Evolutionary conservation across 2,329 filamentous ascomycete genomes (phyloP), one percentile per base, ranked within the genome.

Genomic region (Knufia petricola): DNA sequence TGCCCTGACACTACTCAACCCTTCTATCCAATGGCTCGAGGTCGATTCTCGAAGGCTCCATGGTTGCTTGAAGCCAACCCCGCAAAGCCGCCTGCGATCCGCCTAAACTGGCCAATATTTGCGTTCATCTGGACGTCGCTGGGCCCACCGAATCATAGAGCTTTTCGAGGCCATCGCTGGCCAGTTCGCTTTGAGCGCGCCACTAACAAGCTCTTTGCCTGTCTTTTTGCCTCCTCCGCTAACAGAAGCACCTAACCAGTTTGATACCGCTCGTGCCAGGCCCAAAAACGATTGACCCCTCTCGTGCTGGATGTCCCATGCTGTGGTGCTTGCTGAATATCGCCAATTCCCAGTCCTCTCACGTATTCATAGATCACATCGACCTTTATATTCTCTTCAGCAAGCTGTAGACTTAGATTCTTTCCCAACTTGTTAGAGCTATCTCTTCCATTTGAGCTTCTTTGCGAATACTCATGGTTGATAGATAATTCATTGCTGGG

Each of bases 171-270:
- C 8, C 34, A 47, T 30, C 44, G 19, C 36, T 30, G 34, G 39
- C 21, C 44, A 38, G 44, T 47, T 47, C 44, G 23, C 39, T 47
- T 47, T 38, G 19, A 47, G 32, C 26, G 30, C 41, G 44, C 44
- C 44, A 17, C 44, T 47, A 47, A 30, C 44, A 30, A 39, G 44
- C 34, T 47, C 44, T 47, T 42, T 39, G 44, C 44, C 34, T 47
- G 44, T 39, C 39, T n/a, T 30, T 47, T 47, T n/a, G n/a, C n/a
- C n/a, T 17, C 26, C 19, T 46, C 34, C 23, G 21, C 30, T 47
- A 26, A n/a, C n/a, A n/a, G n/a, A n/a, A 39, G 13, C 28, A 28
- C 23, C 32, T 24, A 2, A 20, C 30, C 17, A 23, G 4, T 46
- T 28, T 36, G 19, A 26, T 26, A 42, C 19, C 13, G 32, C 17